phyloP scores from a whole-genome alignment of 2,329 filamentous ascomycete species.

The Claviceps sp. region DNA sequence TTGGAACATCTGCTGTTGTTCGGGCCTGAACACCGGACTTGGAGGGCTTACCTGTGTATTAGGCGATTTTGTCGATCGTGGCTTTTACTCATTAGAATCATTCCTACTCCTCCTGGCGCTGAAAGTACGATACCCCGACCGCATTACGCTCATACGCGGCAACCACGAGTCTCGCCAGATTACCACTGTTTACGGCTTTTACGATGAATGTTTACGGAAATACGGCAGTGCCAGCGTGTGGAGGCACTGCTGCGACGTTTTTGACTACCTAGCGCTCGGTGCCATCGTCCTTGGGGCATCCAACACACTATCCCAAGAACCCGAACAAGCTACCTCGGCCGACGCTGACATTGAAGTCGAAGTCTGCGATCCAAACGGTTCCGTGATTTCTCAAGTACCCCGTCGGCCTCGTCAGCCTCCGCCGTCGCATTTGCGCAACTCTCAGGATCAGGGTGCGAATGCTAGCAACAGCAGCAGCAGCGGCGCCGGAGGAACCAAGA shows the following conservation, averaged over 20 bases:
- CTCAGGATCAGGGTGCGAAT: conserved; percentile 11
- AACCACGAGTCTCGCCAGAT: conserved; percentile 96
- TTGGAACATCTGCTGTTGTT: neutral
- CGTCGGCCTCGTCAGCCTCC: conserved; percentile 26
- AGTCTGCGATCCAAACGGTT: conserved; percentile 72
- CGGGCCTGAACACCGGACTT: neutral
- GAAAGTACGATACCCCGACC: conserved; percentile 93
- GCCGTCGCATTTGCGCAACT: neutral
- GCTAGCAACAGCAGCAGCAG: conserved; percentile 2
- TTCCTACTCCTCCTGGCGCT: conserved; percentile 91
- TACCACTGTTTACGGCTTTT: conserved; percentile 95
- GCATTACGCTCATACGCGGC: conserved; percentile 88
- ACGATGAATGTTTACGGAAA: conserved; percentile 91
- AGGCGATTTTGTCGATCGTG: conserved; percentile 95
- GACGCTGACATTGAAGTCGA: conserved; percentile 82
- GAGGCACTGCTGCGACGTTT: conserved; percentile 94
- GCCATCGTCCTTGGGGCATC: conserved; percentile 84
- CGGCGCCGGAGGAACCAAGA: conserved; percentile 17
- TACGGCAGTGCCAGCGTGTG: conserved; percentile 96
- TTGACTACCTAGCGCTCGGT: conserved; percentile 87
- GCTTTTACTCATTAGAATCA: conserved; percentile 95
- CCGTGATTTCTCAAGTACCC: conserved; percentile 61
- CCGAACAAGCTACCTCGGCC: conserved; percentile 30
- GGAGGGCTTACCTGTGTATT: neutral
- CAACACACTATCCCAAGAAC: conserved; percentile 36